Evolutionary conservation across 371 early-diverging fungal species (phyloP).

Genomic region (Actinomortierella wolfii): DNA sequence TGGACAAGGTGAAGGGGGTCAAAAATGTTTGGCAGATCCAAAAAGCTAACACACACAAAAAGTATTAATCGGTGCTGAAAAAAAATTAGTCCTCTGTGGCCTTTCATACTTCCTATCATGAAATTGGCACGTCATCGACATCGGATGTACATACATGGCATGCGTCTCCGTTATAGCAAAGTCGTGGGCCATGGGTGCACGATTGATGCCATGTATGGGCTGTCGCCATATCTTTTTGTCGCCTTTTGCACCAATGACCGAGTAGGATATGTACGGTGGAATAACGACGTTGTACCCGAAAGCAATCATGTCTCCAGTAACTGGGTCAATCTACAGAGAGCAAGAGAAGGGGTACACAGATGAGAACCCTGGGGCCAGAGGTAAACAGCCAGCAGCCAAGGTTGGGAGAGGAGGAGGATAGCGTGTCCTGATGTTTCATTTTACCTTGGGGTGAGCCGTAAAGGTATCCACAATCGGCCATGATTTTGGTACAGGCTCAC

Average conservation of each 20-base stretch:
- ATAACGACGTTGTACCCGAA: constrained; percentile 10
- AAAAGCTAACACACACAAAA: constrained; percentile 7
- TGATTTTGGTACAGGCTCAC: too few relatives aligned
- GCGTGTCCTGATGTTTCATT: too few relatives aligned
- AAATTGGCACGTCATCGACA: background rate
- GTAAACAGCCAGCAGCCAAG: too few relatives aligned
- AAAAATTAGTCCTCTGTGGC: background rate
- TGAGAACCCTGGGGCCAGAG: too few relatives aligned
- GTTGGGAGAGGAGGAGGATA: too few relatives aligned
- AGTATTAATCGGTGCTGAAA: background rate
- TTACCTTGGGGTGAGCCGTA: too few relatives aligned
- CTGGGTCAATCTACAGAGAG: constrained; percentile 27
- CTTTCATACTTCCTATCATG: background rate
- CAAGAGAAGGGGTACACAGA: too few relatives aligned
- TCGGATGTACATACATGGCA: constrained; percentile 16
- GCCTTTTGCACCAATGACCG: constrained; percentile 24
- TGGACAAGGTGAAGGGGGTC: constrained; percentile 10
- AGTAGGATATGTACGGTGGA: constrained; percentile 20
- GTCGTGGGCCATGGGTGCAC: constrained; percentile 32
- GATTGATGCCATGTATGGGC: constrained; percentile 16
- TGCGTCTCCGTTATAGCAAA: constrained; percentile 29
- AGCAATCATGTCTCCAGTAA: constrained; percentile 26
- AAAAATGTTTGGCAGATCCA: constrained; percentile 14
- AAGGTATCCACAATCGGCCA: too few relatives aligned
- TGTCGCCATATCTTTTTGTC: constrained; percentile 22